Base-by-base conservation (phyloP, 345 rosid genomes). In the Draba incana region DNA sequence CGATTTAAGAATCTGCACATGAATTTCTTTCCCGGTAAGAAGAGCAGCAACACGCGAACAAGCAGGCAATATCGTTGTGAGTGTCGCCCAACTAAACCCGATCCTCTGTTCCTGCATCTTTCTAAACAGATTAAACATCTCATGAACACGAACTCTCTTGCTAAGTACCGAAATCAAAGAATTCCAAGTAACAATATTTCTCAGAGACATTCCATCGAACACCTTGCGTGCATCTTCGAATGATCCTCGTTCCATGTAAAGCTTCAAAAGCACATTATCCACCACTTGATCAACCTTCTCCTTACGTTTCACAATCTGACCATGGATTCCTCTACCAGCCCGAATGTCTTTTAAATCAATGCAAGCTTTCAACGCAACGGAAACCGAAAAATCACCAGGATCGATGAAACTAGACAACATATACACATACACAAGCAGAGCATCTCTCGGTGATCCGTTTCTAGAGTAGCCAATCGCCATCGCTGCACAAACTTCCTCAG, bases 401-500 rank as follows among this genome's bases (percentile, higher is more conserved):
- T 61, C 38, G 3, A 75, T 48, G 68, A 39, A 72, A n/a, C 56
- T 64, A 62, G 38, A 62, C 72, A 81, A 16, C 83, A 83, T 81
- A 9, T 69, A 61, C 0, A 69, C 38, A 42, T 81, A 81, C 41
- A 80, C 64, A 47, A 54, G 6, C 50, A 83, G 37, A 66, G 87
- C 82, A 4, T 79, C 82, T 27, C 55, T 38, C 7, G 80, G 76
- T 20, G 23, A 60, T 12, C 77, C 71, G 46, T 81, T 81, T 63
- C 75, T 72, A 5, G 81, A 77, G 56, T 64, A 79, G 30, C 81
- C 87, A 69, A 81, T 81, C n/a, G 81, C 83, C 84, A 83, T 74
- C 30, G 87, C 84, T 16, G 77, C 76, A 83, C 81, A 83, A 0
- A 83, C 66, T 38, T 83, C 71, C 55, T 83, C 86, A 4, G 69